A percentile compares a stretch with the other conserved stretches of the same genome.
Evolutionary conservation across 2,329 filamentous ascomycete genomes (phyloP).

Genomic region (Lojkania enalia): DNA sequence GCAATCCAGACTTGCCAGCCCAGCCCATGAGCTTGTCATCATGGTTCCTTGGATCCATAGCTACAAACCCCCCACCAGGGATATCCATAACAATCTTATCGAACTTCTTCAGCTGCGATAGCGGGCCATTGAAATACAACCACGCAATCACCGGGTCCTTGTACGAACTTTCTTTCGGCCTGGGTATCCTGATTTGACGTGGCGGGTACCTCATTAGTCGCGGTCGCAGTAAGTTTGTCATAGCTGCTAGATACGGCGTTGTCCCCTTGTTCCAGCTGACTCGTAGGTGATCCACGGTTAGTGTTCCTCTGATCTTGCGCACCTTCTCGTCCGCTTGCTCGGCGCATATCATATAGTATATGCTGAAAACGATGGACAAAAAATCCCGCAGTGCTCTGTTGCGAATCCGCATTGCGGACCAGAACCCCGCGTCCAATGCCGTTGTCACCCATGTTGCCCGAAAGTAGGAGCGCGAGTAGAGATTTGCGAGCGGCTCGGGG

Average conservation of each 20-base stretch:
- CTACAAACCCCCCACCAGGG: conserved; percentile 92
- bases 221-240: conserved; percentile 74
- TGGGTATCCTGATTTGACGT: conserved; percentile 78
- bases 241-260: conserved; percentile 77
- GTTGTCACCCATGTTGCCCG: conserved; percentile 96
- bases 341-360: conserved; percentile 90
- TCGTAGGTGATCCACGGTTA: conserved; percentile 89
- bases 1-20: conserved; percentile 86
- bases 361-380: conserved; percentile 78
- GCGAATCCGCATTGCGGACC: conserved; percentile 94
- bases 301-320: conserved; percentile 78
- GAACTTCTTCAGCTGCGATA: conserved; percentile 75
- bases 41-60: conserved; percentile 92
- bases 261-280: conserved; percentile 95
- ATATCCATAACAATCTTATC: conserved; percentile 83
- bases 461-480: conserved; percentile 92
- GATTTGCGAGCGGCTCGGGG: conserved; percentile 89
- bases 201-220: conserved; percentile 80
- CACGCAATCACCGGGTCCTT: conserved; percentile 80
- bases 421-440: conserved; percentile 93
- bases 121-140: conserved; percentile 91
- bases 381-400: conserved; percentile 80
- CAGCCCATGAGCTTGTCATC: conserved; percentile 93
- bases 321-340: conserved; percentile 97
- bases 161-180: conserved; percentile 79